These are phyloP conservation scores for Thymus quinquecostatus DNA, from an alignment of 257 asterid genomes.

Conservation along the genomic window DNA sequence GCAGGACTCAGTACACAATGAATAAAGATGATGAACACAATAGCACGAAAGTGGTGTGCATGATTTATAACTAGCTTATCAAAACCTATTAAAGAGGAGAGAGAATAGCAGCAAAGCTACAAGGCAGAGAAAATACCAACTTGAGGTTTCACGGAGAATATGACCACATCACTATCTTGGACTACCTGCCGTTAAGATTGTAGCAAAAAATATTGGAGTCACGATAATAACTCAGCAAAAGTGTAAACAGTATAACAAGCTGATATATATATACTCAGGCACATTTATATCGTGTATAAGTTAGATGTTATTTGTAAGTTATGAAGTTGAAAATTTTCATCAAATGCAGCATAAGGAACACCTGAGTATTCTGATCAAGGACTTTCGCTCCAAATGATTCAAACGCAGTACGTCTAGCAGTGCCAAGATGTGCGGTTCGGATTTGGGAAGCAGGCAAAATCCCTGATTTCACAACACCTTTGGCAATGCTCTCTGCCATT, in stretches of 20 bases:
- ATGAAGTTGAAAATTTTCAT: background rate
- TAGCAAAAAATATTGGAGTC: conserved; percentile 14
- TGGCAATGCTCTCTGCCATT: conserved; percentile 96
- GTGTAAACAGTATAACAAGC: background rate
- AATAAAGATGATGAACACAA: background rate
- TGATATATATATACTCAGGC: background rate
- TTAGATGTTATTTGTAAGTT: background rate
- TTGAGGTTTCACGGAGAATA: conserved; percentile 96
- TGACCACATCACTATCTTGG: conserved; percentile 78
- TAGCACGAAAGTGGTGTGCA: background rate
- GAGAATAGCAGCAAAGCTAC: conserved; percentile 16
- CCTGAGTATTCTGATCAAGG: conserved; percentile 65
- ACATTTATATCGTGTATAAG: background rate
- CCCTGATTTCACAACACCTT: conserved; percentile 80
- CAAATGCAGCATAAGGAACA: conserved; percentile 27
- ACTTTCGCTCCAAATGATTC: conserved; percentile 82
- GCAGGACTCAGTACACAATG: background rate
- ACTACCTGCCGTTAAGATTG: conserved; percentile 69
- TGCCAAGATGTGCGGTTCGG: conserved; percentile 71
- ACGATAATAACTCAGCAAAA: conserved; percentile 5
- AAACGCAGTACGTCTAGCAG: conserved; percentile 68
- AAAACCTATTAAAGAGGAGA: conserved; percentile 2
- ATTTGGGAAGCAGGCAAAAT: conserved; percentile 75
- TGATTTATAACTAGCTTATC: background rate
- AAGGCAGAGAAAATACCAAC: conserved; percentile 51